Base-by-base conservation (phyloP, 768 basidiomycete species). In the Trametes villosa region DNA sequence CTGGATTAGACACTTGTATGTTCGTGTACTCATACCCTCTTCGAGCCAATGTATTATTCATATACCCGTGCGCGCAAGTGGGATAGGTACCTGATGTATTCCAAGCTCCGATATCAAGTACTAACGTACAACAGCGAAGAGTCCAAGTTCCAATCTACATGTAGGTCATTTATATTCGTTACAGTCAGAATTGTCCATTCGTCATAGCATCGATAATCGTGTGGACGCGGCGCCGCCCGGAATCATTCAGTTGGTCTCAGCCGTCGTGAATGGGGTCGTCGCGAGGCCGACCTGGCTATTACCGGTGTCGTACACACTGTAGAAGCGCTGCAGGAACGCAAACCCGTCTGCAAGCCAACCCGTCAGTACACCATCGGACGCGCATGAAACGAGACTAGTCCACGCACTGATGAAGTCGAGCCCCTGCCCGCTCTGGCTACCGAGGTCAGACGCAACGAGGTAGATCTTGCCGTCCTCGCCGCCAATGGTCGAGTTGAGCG, bases 341-440 rank as follows among this genome's bases (percentile, higher is more conserved):
- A 83, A 85, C 3, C 85, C 84, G 59, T 84, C 84, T 83, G 66
- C 47, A 33, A 13, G 4, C 13, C 7, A 1, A 18, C n/a, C 17
- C n/a, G 38, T 56, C 52, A 36, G 46, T 22, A 29, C 17, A 44
- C 42, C 6, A 11, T 1, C 22, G 12, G 8, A 45, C 2, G 51
- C 34, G 18, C 20, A 31, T 17, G 6, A 27, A 18, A 13, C 2
- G 1, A 2, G 26, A 9, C 5, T n/a, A 15, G 29, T 27, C 26
- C 49, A 76, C 79, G 18, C 63, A 85, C 82, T 81, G 72, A 88
- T 83, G 69, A 88, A 88, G 73, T 88, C 86, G 17, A 89, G 78
- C 48, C 87, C 86, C 38, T 77, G 72, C 1, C 86, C 86, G 53
- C 77, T 81, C 52, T 65, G 62, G 53, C 68, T 70, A 33, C 86